These are phyloP conservation scores for Penstemon barbatus DNA, from an alignment of 257 asterid genomes.

Conservation along the genomic window DNA sequence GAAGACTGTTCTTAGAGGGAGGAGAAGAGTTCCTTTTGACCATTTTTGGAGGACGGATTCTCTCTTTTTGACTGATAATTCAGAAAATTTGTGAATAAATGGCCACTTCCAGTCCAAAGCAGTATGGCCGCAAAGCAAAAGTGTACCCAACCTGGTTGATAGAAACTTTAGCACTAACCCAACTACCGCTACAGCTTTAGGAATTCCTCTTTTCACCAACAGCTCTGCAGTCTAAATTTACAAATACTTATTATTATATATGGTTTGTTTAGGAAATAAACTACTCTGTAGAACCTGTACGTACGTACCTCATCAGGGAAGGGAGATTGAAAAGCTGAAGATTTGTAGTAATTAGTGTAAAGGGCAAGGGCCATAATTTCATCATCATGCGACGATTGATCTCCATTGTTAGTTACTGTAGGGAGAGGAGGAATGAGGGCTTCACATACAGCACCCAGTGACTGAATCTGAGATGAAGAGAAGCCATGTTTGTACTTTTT, in stretches of 20 bases:
- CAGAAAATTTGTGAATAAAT: slow-evolving; percentile 49
- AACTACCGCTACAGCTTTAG: slow-evolving; percentile 41
- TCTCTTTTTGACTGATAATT: slow-evolving; percentile 47
- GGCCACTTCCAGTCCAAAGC: slow-evolving; percentile 59
- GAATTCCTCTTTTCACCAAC: slow-evolving; percentile 44
- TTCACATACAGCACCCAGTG: slow-evolving; percentile 63
- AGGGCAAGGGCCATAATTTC: slow-evolving; percentile 15
- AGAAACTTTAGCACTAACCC: slow-evolving; percentile 42
- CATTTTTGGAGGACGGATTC: slow-evolving; percentile 54
- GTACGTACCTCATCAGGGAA: slow-evolving; percentile 52
- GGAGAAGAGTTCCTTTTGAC: slow-evolving; percentile 38
- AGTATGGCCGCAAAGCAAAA: slow-evolving; percentile 47
- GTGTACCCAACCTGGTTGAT: slow-evolving; percentile 58
- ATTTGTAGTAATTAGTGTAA: slow-evolving; percentile 24
- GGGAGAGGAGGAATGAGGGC: slow-evolving; percentile 73
- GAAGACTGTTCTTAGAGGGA: slow-evolving; percentile 54
- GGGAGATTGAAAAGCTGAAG: slow-evolving; percentile 46
- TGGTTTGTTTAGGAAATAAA: no score
- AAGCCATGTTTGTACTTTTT: slow-evolving; percentile 71
- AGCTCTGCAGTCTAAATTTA: slow-evolving; percentile 46
- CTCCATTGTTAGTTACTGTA: slow-evolving; percentile 42
- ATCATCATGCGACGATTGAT: background rate
- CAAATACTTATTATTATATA: no score
- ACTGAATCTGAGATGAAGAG: slow-evolving; percentile 66
- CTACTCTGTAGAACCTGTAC: no score